phyloP scores from a whole-genome alignment of 164 flowering plant genomes.

The Vitis rotundifolia region DNA sequence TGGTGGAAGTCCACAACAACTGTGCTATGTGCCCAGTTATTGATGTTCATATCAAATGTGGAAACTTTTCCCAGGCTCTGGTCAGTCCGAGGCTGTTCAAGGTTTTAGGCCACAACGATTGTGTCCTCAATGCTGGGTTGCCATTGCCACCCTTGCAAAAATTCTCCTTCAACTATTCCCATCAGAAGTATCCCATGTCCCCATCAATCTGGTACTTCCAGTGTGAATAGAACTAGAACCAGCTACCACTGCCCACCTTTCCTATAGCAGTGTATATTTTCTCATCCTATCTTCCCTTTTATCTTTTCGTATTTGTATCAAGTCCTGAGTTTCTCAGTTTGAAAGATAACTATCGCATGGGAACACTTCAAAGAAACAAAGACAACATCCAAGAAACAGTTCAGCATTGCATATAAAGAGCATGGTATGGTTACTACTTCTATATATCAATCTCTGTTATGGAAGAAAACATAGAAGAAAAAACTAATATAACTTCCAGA shows the following conservation, averaged over 20 bases:
- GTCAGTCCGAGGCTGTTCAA: conserved; percentile 43
- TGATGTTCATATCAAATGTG: conserved; percentile 47
- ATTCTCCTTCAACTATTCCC: conserved; percentile 46
- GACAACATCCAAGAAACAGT: too few relatives aligned
- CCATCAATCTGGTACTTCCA: conserved; percentile 41
- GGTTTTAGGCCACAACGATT: conserved; percentile 37
- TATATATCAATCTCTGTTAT: too few relatives aligned
- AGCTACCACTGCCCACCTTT: not conserved
- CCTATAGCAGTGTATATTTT: too few relatives aligned
- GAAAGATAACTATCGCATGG: too few relatives aligned
- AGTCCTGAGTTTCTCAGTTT: not conserved
- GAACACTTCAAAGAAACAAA: too few relatives aligned
- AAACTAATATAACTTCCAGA: too few relatives aligned
- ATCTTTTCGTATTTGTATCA: not conserved
- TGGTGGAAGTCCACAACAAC: conserved; percentile 39
- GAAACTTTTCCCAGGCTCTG: conserved; percentile 41
- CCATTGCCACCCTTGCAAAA: conserved; percentile 48
- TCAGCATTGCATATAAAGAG: too few relatives aligned
- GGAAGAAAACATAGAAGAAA: too few relatives aligned
- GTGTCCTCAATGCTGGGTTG: conserved; percentile 46
- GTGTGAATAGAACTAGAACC: conserved; percentile 33
- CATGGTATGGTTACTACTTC: too few relatives aligned
- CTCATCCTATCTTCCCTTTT: not conserved
- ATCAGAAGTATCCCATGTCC: conserved; percentile 31
- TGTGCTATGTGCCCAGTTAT: conserved; percentile 61